phyloP scores from a whole-genome alignment of 305 asterid genomes.

The Solanum hybrid region DNA sequence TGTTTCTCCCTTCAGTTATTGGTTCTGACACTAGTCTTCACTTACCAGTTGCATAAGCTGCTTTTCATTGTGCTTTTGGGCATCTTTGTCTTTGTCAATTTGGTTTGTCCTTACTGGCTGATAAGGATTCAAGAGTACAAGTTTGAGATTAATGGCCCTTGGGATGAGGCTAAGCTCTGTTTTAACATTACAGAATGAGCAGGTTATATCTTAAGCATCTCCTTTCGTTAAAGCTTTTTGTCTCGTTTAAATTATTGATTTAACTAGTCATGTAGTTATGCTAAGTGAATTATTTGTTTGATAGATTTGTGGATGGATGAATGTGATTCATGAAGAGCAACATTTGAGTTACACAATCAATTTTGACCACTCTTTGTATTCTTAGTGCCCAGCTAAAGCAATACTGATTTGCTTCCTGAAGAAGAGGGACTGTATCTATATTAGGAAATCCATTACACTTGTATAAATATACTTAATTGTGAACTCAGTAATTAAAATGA shows the following conservation, averaged over 20 bases:
- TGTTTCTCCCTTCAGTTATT: constrained; percentile 52
- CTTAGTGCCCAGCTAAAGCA: not conserved
- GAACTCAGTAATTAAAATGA: not conserved
- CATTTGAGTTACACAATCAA: not conserved
- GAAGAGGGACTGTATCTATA: not conserved
- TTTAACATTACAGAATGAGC: constrained; percentile 57
- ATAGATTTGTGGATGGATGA: not conserved
- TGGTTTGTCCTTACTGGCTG: constrained; percentile 87
- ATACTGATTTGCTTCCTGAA: not conserved
- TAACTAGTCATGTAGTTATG: not conserved
- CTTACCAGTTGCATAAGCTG: constrained; percentile 43
- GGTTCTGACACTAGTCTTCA: constrained; percentile 37
- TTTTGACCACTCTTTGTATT: not conserved
- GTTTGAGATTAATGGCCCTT: constrained; percentile 93
- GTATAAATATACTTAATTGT: not conserved
- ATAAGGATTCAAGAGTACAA: constrained; percentile 83
- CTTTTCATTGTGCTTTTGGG: constrained; percentile 49
- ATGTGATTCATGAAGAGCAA: not conserved
- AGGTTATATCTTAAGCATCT: not conserved
- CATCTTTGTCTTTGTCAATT: constrained; percentile 51
- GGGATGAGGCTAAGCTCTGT: constrained; percentile 97
- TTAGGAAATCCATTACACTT: not conserved
- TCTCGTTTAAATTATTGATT: not conserved
- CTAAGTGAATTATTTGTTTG: not conserved
- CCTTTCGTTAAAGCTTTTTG: not conserved